A percentile compares a stretch with the other conserved stretches of the same genome.
Conservation (phyloP, 139 green algal genomes). For the Trebouxia sp. region DNA sequence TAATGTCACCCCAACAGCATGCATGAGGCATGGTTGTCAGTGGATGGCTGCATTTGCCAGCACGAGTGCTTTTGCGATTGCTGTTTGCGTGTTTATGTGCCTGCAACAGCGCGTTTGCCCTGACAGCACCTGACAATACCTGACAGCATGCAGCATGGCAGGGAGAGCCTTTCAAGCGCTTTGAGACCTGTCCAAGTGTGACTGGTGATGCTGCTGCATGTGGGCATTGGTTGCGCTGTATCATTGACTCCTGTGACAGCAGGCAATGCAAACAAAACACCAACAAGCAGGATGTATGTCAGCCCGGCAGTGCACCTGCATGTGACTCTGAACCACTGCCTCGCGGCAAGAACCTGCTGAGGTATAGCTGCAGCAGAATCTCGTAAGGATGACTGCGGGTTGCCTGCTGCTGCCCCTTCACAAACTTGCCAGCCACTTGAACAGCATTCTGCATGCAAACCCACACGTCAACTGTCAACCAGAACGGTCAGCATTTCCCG, state of each 20-base stretch:
- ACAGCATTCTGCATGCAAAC: neutral
- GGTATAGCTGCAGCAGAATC: conserved; percentile 61
- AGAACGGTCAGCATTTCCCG: neutral
- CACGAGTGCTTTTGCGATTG: too few species aligned
- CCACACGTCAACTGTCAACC: neutral
- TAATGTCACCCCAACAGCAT: too few species aligned
- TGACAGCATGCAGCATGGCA: neutral
- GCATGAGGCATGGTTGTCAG: too few species aligned
- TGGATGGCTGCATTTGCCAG: too few species aligned
- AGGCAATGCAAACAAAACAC: neutral
- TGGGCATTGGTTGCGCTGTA: neutral
- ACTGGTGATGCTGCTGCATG: too few species aligned
- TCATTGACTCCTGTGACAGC: neutral
- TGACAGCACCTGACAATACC: too few species aligned
- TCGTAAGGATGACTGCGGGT: conserved; percentile 62
- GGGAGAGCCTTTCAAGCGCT: neutral
- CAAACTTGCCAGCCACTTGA: neutral
- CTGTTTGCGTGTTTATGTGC: too few species aligned
- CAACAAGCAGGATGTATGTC: too few species aligned
- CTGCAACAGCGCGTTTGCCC: too few species aligned
- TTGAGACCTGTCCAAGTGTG: neutral
- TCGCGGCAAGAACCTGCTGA: conserved; percentile 68
- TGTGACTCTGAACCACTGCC: neutral
- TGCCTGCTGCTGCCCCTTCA: neutral
- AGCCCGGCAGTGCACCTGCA: neutral